These are phyloP conservation scores for Cynara cardunculus DNA, from an alignment of 129 eudicot genomes.

Conservation along the genomic window DNA sequence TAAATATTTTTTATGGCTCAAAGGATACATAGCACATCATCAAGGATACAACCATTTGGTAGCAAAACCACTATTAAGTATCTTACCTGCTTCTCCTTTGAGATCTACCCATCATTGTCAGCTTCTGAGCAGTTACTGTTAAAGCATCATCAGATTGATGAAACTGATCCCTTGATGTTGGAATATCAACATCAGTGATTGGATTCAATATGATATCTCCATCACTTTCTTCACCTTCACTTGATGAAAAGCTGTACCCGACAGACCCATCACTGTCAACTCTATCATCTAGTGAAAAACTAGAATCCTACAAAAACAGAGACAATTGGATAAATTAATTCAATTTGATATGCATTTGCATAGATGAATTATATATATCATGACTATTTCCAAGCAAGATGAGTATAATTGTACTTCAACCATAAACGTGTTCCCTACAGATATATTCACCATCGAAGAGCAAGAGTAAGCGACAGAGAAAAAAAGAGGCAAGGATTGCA, in stretches of 20 bases:
- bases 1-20: background rate
- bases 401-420: background rate
- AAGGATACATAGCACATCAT: background rate
- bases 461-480: background rate
- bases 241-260: conserved; percentile 56
- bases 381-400: background rate
- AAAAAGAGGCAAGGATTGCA: background rate
- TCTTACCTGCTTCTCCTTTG: conserved; percentile 50
- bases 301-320: conserved; percentile 44
- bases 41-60: background rate
- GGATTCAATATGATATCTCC: conserved; percentile 69
- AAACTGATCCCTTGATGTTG: conserved; percentile 46
- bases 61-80: background rate
- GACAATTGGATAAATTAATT: background rate
- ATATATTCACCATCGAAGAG: background rate
- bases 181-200: conserved; percentile 75
- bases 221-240: conserved; percentile 92
- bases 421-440: background rate
- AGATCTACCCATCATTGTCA: conserved; percentile 49
- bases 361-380: background rate
- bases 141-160: conserved; percentile 48
- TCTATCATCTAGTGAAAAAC: conserved; percentile 55
- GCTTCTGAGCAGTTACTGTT: conserved; percentile 48
- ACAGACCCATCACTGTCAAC: conserved; percentile 46
- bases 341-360: background rate